Conservation (phyloP, 345 rosid species). For the Bretschneidera sinensis region DNA sequence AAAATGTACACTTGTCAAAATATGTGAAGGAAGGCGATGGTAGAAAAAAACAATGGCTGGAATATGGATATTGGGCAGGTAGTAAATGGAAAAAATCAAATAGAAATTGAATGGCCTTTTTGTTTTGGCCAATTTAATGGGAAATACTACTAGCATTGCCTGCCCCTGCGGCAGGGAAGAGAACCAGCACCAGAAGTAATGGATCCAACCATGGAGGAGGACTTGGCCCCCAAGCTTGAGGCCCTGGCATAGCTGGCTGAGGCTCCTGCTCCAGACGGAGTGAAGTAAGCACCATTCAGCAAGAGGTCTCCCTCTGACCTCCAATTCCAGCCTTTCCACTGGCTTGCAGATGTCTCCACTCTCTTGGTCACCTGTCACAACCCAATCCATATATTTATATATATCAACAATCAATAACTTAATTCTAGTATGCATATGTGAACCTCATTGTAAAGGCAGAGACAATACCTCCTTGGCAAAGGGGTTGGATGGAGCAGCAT, state of each 20-base stretch:
- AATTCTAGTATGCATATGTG: too few species aligned
- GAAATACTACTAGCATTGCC: constrained; percentile 38
- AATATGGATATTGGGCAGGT: constrained; percentile 11
- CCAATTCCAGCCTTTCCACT: constrained; percentile 89
- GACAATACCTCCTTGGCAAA: constrained; percentile 75
- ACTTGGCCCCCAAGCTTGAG: constrained; percentile 86
- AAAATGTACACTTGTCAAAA: constrained; percentile 54
- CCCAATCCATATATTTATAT: neutral
- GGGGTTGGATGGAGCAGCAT: constrained; percentile 65
- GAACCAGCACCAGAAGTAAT: constrained; percentile 78
- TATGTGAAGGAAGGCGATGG: constrained; percentile 20
- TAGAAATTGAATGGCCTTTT: constrained; percentile 18
- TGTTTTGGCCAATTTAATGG: constrained; percentile 17
- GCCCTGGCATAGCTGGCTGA: constrained; percentile 86
- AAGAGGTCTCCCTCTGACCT: constrained; percentile 85
- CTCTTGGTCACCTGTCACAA: constrained; percentile 83
- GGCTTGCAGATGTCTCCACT: constrained; percentile 46
- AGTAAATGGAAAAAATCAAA: constrained; percentile 1
- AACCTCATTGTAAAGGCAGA: too few species aligned
- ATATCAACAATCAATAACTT: too few species aligned
- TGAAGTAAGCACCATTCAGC: constrained; percentile 88
- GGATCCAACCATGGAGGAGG: constrained; percentile 69
- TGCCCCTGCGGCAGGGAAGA: constrained; percentile 57
- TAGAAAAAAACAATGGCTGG: constrained; percentile 18
- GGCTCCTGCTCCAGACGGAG: constrained; percentile 75